Base-by-base conservation (phyloP, 768 basidiomycete genomes). In the Kwoniella europaea region DNA sequence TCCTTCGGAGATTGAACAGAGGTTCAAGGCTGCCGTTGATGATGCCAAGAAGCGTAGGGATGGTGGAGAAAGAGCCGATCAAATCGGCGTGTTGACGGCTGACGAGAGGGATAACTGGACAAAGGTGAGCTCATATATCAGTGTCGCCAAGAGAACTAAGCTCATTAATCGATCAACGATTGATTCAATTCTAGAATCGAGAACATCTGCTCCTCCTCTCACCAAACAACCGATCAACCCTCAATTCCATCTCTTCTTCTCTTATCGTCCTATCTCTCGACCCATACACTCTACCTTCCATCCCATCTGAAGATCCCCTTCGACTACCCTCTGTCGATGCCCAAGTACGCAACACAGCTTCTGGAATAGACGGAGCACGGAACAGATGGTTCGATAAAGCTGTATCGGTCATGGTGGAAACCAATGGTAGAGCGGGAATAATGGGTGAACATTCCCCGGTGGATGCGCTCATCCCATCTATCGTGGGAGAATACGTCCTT, bases 351-450 rank as follows among this genome's bases (percentile, higher is more conserved):
- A 88, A 90, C 67, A 87, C 90, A 61, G 90, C 92, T 22, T 88
- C 89, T 0, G 90, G 90, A 1, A 76, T 83, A 2, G 84, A 86
- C 67, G 89, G 88, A 68, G 88, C 89, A 5, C 85, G 87, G 54
- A 97, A 97, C 76, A 86, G 96, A 43, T 97, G 93, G 88, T 92
- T 90, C 82, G 95, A 98, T 85, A 98, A 97, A 83, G 87, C 90
- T 2, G 88, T 91, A 50, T 90, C 90, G 4, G 84, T 97, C 65
- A 88, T 92, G 59, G 90, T 98, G 46, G 95, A 98, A 81, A 88
- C 90, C 0, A 91, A 91, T 65, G 90, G 90, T 2, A 89, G 92
- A 46, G 92, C 92, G 6, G 92, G 93, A 50, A 91, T 91, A 53
- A 88, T 89, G 77, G 95, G 95, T 4, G 95, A 98, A 84, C 94